These are phyloP conservation scores for Beauveria rudraprayagi DNA, from an alignment of 2,329 filamentous ascomycete genomes.

Conservation along the genomic window DNA sequence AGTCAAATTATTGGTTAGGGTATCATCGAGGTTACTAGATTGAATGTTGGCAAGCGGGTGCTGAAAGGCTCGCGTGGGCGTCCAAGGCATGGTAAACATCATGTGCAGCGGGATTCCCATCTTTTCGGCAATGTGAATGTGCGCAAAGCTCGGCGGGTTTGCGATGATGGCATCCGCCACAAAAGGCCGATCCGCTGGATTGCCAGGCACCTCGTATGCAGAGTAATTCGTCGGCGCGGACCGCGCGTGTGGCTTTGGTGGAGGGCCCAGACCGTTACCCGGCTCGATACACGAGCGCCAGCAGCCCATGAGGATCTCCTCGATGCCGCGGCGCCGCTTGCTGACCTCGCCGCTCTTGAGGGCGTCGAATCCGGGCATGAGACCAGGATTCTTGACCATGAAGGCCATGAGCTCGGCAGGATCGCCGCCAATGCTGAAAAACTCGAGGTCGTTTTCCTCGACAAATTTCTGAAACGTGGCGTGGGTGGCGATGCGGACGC, in stretches of 20 bases:
- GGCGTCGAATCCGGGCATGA: conserved; percentile 76
- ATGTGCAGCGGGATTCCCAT: conserved; percentile 68
- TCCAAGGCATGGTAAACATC: conserved; percentile 97
- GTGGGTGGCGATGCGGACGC: conserved; percentile 68
- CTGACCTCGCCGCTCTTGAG: conserved; percentile 70
- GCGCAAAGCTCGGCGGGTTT: conserved; percentile 70
- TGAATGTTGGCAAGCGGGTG: conserved; percentile 81
- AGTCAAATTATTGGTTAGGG: conserved; percentile 73
- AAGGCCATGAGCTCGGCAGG: conserved; percentile 75
- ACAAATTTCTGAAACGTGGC: conserved; percentile 60
- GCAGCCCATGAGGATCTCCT: conserved; percentile 72
- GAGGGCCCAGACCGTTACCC: conserved; percentile 55
- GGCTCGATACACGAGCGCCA: conserved; percentile 81
- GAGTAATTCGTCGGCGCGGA: conserved; percentile 38
- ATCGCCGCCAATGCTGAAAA: conserved; percentile 70
- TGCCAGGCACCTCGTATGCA: conserved; percentile 27
- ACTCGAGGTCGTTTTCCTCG: conserved; percentile 63
- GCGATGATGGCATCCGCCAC: conserved; percentile 77
- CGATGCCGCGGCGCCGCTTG: conserved; percentile 65
- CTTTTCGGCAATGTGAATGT: conserved; percentile 68
- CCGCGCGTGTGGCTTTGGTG: conserved; percentile 35
- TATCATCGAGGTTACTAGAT: conserved; percentile 64
- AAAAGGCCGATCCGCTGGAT: conserved; percentile 51
- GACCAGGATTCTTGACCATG: conserved; percentile 82
- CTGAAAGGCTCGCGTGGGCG: conserved; percentile 74